Conservation (phyloP, 306 rosid genomes). For the Inga oerstediana region DNA sequence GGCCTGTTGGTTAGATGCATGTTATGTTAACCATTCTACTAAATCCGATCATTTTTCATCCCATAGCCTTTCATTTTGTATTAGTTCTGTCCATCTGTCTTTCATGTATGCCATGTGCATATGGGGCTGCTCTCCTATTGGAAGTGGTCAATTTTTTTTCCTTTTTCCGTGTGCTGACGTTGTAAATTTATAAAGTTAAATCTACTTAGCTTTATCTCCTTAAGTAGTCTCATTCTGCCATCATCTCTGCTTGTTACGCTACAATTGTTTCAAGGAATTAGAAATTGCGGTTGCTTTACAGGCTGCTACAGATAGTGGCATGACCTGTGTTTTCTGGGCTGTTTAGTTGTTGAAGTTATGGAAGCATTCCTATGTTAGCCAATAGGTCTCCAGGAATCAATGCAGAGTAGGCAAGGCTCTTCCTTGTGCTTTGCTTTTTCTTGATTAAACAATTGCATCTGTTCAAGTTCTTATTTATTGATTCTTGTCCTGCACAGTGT, state of each 20-base stretch:
- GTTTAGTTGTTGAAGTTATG: constrained; percentile 1
- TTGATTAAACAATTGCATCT: constrained; percentile 14
- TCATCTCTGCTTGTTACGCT: background rate
- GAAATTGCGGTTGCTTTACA: constrained; percentile 20
- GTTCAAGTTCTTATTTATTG: constrained; percentile 14
- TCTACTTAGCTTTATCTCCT: background rate
- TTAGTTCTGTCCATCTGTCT: constrained; percentile 26
- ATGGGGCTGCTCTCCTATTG: constrained; percentile 19
- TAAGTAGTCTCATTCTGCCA: background rate
- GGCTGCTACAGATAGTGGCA: constrained; percentile 1
- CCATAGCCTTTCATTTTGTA: constrained; percentile 4
- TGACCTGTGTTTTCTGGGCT: constrained; percentile 24
- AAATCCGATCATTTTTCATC: background rate
- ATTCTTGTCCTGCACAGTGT: background rate
- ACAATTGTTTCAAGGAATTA: background rate
- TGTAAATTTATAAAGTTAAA: background rate
- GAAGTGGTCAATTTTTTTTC: constrained; percentile 11
- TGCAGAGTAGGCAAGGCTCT: background rate
- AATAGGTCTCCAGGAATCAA: background rate
- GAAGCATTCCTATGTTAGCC: background rate
- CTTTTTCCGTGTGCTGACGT: background rate
- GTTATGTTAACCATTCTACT: constrained; percentile 12
- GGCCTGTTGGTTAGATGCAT: constrained; percentile 17
- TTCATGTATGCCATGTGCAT: background rate
- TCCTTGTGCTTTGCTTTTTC: constrained; percentile 8